Evolutionary conservation across 225 moss, liverwort and hornwort species (phyloP), one percentile per base, ranked within the genome.

Genomic region (Rhytidiadelphus loreus): DNA sequence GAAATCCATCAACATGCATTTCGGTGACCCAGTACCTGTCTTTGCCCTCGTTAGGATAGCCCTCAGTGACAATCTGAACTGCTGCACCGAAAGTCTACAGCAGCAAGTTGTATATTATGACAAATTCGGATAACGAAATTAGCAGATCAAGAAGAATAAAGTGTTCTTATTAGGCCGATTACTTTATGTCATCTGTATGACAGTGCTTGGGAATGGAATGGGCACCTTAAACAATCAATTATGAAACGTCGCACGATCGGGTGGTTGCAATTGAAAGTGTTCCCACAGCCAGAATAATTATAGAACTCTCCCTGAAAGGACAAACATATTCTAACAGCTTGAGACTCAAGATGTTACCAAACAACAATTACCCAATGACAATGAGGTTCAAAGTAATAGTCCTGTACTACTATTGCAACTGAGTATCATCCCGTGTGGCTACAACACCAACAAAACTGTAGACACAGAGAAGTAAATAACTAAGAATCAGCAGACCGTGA

Each of bases 1-100:
- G 97, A 78, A 97, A 97, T 83, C 97, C 97, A 91, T 97, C 97
- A 85, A 97, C 95, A 58, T 97, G 97, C 97, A 97, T 97, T 90
- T 97, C 96, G 52, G 90, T 93, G 83, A 95, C 95, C 97, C 97
- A 97, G 86, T 97, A 96, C 91, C 97, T 97, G 94, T 82, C 84
- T 21, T 76, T 82, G 74, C 86, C 57, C 78, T 84, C 43, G 52
- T 85, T 86, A 65, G 59, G 39, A 91, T 91, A 88, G 86, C 77
- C 63, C 83, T 69, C 74, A 81, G 63, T 83, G 55, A 52, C 41
- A 85, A 71, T 83, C 78, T 73, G 59, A 72, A 87, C 39, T 88
- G 83, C 35, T 83, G 50, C 62, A 85, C 28, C 44, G 44, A 84
- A 87, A 89, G 33, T 78, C 80, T 46, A 77, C 17, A 75, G 52